phyloP scores from a whole-genome alignment of 257 asterid species.

The Plectranthus barbatus region DNA sequence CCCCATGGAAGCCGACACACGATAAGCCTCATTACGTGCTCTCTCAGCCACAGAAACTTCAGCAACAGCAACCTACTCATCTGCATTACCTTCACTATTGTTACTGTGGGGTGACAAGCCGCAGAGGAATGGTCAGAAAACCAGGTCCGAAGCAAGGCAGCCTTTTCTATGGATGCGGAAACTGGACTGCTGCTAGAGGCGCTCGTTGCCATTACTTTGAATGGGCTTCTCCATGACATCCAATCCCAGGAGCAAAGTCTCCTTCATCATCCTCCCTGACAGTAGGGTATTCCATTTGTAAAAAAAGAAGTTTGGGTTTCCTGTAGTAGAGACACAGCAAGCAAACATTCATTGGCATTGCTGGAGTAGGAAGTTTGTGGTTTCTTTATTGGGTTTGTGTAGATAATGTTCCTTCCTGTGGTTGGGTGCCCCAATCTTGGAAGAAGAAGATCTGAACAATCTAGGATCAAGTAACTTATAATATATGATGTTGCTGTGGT shows the following conservation, averaged over 20 bases:
- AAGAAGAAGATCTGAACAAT: no score
- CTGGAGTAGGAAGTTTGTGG: conserved; percentile 12
- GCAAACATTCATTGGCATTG: no score
- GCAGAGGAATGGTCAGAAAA: conserved; percentile 53
- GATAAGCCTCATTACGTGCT: conserved; percentile 30
- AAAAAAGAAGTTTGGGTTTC: conserved; percentile 14
- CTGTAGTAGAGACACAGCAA: conserved; percentile 2
- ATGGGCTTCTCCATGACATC: conserved; percentile 49
- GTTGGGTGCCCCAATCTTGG: background rate
- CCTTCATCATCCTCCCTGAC: conserved; percentile 6
- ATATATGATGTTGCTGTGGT: conserved; percentile 16
- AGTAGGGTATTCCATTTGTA: conserved; percentile 12
- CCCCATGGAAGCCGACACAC: conserved; percentile 36
- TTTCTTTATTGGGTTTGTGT: conserved; percentile 28
- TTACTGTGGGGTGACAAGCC: conserved; percentile 70
- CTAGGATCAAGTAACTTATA: conserved; percentile 8
- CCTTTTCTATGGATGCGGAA: conserved; percentile 71
- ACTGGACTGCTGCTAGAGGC: conserved; percentile 79
- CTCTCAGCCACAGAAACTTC: conserved; percentile 40
- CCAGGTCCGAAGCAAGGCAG: conserved; percentile 90
- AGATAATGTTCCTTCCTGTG: conserved; percentile 23
- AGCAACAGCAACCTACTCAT: conserved; percentile 27
- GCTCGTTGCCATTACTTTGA: conserved; percentile 79
- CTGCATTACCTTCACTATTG: conserved; percentile 42
- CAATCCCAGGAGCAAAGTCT: background rate